phyloP scores from a whole-genome alignment of 2,329 filamentous ascomycete genomes.

The Periglandula ipomoeae region DNA sequence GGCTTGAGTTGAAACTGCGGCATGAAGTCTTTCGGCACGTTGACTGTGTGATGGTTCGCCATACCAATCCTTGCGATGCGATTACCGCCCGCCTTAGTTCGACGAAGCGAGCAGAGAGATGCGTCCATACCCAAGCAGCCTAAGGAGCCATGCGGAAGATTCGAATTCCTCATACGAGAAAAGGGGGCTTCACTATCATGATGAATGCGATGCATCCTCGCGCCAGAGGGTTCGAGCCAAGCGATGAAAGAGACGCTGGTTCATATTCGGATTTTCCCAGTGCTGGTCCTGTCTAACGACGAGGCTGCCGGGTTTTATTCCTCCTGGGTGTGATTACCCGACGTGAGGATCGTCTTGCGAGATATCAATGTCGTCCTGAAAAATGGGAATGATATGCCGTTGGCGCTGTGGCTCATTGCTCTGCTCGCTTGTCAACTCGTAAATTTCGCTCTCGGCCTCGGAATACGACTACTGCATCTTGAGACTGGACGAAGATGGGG shows the following conservation, averaged over 20 bases:
- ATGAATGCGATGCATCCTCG: background rate
- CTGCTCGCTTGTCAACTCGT: conserved; percentile 8
- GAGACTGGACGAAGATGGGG: conserved; percentile 19
- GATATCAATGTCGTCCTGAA: background rate
- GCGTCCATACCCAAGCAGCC: conserved; percentile 26
- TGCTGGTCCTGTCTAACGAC: background rate
- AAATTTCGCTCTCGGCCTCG: background rate
- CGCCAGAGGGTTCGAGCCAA: background rate
- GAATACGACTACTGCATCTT: conserved; percentile 7
- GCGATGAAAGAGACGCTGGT: background rate
- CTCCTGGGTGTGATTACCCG: conserved; percentile 1
- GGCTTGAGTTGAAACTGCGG: conserved; percentile 17
- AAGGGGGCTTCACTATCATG: background rate
- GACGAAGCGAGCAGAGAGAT: conserved; percentile 42
- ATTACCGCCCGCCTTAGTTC: conserved; percentile 7
- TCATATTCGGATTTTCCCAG: background rate
- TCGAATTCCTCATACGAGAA: background rate
- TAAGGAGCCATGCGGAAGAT: background rate
- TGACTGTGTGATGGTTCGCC: conserved; percentile 3
- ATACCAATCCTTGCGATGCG: conserved; percentile 5
- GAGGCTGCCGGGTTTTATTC: background rate
- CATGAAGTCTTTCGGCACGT: conserved; percentile 7
- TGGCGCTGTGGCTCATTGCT: conserved; percentile 9
- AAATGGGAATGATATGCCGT: background rate
- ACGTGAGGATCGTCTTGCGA: background rate